Evolutionary conservation across 2,329 filamentous ascomycete species (phyloP).

Genomic region (Colletotrichum zoysiae): DNA sequence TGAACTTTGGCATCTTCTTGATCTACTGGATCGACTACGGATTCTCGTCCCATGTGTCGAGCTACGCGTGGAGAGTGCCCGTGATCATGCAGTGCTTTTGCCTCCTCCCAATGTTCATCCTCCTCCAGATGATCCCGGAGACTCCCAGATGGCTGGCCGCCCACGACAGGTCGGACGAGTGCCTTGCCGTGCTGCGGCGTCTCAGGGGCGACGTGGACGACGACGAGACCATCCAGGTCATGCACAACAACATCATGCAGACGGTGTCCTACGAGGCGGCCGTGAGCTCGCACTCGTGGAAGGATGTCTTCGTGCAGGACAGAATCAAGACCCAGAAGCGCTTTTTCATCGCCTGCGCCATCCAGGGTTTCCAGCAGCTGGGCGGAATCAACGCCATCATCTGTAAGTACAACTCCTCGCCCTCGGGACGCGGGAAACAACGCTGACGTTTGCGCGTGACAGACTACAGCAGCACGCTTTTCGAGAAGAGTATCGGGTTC

Average conservation of each 20-base stretch:
- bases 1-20: constrained; percentile 60
- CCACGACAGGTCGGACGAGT: constrained; percentile 54
- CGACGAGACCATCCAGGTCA: constrained; percentile 43
- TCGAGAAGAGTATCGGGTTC: constrained; percentile 59
- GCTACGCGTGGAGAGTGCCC: constrained; percentile 57
- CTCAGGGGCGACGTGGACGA: constrained; percentile 47
- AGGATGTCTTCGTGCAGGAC: constrained; percentile 49
- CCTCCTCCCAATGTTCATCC: constrained; percentile 53
- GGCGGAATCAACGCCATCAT: constrained; percentile 64
- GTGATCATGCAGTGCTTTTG: constrained; percentile 58
- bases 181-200: constrained; percentile 53
- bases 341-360: constrained; percentile 50
- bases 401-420: constrained; percentile 45
- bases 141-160: constrained; percentile 58
- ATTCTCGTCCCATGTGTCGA: constrained; percentile 49
- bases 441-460: neutral
- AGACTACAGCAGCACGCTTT: constrained; percentile 61
- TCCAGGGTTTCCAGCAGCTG: constrained; percentile 57
- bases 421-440: neutral
- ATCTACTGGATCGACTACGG: constrained; percentile 62
- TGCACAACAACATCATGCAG: constrained; percentile 50
- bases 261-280: constrained; percentile 51
- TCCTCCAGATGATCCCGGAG: constrained; percentile 56
- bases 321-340: constrained; percentile 50
- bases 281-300: constrained; percentile 48